Percentiles rank a stretch among this genome's conserved stretches.
phyloP scores from a whole-genome alignment of 2,329 filamentous ascomycete species.

The Exophiala sp. region DNA sequence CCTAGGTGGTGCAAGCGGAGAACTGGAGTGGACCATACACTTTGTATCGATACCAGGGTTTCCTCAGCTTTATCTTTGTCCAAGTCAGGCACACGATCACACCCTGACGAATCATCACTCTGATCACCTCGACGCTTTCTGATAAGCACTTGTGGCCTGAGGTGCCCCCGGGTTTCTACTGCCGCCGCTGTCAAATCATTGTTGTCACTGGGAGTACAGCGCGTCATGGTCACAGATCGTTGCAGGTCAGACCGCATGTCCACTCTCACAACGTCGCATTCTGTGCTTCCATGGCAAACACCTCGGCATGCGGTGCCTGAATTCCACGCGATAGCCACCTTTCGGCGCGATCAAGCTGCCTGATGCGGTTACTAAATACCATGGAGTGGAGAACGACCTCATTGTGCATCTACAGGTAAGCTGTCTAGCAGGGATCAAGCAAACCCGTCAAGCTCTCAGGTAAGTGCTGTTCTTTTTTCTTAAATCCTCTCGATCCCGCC shows the following conservation, averaged over 20 bases:
- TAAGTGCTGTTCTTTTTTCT: not conserved
- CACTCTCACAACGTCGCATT: not conserved
- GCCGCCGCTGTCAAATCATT: not conserved
- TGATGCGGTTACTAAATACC: no score
- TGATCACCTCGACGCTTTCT: not conserved
- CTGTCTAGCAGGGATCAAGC: no score
- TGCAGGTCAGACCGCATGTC: not conserved
- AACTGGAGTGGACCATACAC: not conserved
- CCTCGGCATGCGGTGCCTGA: no score
- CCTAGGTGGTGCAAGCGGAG: not conserved
- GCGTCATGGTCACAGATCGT: not conserved
- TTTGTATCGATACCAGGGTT: not conserved
- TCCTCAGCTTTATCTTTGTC: not conserved
- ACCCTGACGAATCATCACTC: constrained; percentile 4
- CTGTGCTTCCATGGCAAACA: not conserved
- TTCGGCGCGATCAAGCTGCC: no score
- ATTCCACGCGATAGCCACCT: no score
- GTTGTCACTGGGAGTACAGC: not conserved
- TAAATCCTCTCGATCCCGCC: not conserved
- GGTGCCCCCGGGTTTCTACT: not conserved
- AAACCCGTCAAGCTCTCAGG: no score
- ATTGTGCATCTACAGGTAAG: no score
- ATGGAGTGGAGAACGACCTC: no score
- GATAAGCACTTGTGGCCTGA: not conserved
- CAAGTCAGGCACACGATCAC: constrained; percentile 9